Base-by-base conservation (phyloP, 2,329 filamentous ascomycete species). In the Fusarium liriodendri region DNA sequence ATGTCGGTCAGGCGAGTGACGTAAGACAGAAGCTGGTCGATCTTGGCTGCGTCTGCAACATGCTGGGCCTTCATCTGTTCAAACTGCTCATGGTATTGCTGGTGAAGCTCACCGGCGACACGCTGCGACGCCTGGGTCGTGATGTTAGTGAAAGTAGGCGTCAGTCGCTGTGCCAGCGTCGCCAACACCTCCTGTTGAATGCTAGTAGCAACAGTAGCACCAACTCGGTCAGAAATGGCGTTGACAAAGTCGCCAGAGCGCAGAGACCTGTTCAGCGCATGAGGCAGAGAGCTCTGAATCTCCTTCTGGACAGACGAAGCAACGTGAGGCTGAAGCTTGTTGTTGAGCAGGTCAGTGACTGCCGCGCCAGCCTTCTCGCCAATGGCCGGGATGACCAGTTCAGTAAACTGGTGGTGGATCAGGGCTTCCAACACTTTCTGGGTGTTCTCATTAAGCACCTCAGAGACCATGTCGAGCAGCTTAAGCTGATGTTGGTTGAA, bases 381-480 rank as follows among this genome's bases (percentile, higher is more conserved):
- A 66, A 98, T 85, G 35, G 91, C 87, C 13, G 97, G 96, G 62
- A 98, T 86, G 52, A 98, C 90, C 16, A 91, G 88, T 64, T 91
- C 88, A 70, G 94, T 89, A 74, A 98, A 94, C 81, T 93, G 93
- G 57, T 91, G 88, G 55, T 90, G 89, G 60, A 98, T 92, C 75
- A 97, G 94, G 70, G 91, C 91, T 70, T 91, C 88, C 40, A 98
- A 88, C 25, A 94, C 94, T 77, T 93, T 92, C 82, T 92, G 88
- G 22, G 89, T 91, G 79, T 91, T 91, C 69, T 88, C 86, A 72
- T 89, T 90, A 57, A 93, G 85, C 37, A 91, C 89, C 37, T 88
- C 84, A 6, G 89, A 90, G 40, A 91, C 88, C 80, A 89, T 86
- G 70, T 89, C 87, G 47, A 91, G 83, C 20, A 91, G 82, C 75